Evolutionary conservation across 2,329 filamentous ascomycete species (phyloP).

Genomic region (Botrytis deweyae): DNA sequence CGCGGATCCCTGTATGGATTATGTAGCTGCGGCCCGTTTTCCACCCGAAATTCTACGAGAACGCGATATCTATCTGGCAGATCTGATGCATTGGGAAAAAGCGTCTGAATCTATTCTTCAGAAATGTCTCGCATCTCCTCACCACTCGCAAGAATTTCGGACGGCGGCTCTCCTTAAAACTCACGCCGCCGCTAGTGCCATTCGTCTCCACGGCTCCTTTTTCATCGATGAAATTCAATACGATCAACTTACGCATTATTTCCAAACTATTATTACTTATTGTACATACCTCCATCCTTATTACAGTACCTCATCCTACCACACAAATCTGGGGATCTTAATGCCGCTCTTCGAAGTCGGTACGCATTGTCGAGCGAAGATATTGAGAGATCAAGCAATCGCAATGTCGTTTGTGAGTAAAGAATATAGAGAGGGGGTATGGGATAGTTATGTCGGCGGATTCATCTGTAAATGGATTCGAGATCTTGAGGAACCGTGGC

Average conservation of each 20-base stretch:
- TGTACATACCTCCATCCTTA: conserved; percentile 12
- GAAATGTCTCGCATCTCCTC: background rate
- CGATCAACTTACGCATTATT: conserved; percentile 22
- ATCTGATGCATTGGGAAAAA: background rate
- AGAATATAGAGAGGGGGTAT: conserved; percentile 26
- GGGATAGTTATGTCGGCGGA: conserved; percentile 20
- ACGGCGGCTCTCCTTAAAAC: conserved; percentile 19
- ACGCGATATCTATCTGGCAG: background rate
- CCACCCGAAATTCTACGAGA: background rate
- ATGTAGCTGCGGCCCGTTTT: background rate
- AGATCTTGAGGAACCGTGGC: conserved; percentile 25
- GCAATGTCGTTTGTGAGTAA: conserved; percentile 15
- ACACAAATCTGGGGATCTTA: conserved; percentile 26
- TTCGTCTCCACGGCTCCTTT: conserved; percentile 18
- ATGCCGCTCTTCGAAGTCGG: conserved; percentile 23
- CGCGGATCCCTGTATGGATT: background rate
- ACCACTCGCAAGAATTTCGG: conserved; percentile 18
- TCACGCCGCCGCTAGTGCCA: conserved; percentile 19
- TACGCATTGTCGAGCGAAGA: conserved; percentile 20
- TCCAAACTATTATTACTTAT: conserved; percentile 19
- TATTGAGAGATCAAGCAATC: conserved; percentile 22
- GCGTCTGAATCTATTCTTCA: background rate
- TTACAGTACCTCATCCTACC: conserved; percentile 18
- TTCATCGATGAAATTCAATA: conserved; percentile 21
- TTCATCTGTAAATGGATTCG: conserved; percentile 18